These are phyloP conservation scores for Solanum gandarillasii DNA, from an alignment of 257 asterid species.

Conservation along the genomic window DNA sequence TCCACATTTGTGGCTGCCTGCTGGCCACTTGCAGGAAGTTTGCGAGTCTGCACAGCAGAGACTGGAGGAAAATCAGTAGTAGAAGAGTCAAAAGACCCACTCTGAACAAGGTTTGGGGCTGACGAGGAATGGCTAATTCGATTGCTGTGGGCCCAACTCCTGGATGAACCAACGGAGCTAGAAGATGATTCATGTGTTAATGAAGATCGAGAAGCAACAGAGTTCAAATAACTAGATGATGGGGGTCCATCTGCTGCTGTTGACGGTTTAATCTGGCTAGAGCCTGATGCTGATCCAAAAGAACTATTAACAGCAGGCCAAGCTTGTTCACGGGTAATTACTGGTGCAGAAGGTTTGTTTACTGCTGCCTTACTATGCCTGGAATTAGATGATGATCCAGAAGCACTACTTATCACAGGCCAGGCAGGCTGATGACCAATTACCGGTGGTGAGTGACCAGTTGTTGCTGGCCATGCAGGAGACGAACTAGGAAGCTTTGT, in stretches of 20 bases:
- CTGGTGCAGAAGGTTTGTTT: constrained; percentile 24
- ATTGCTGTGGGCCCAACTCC: constrained; percentile 30
- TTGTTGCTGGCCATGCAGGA: constrained; percentile 40
- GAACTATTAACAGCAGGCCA: constrained; percentile 49
- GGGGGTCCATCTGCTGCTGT: constrained; percentile 19
- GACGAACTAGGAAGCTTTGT: constrained; percentile 29
- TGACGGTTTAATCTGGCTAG: constrained; percentile 6
- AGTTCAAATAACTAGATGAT: constrained; percentile 30
- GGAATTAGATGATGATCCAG: constrained; percentile 48
- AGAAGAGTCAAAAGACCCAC: constrained; percentile 32
- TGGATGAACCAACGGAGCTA: constrained; percentile 33
- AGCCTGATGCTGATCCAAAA: constrained; percentile 5
- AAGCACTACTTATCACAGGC: constrained; percentile 43
- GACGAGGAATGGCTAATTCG: constrained; percentile 64
- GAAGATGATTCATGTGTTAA: constrained; percentile 25
- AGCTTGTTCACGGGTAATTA: constrained; percentile 6
- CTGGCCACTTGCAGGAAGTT: constrained; percentile 22
- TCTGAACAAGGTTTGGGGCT: constrained; percentile 64
- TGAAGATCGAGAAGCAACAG: constrained; percentile 37
- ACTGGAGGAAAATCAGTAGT: constrained; percentile 69
- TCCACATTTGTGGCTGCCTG: constrained; percentile 30
- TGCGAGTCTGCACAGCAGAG: constrained; percentile 44
- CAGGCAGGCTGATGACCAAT: constrained; percentile 31
- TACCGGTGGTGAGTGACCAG: constrained; percentile 25
- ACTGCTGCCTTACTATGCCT: constrained; percentile 23